phyloP scores from a whole-genome alignment of 1,284 basidiomycete species.

The Ceratobasidium sp. region DNA sequence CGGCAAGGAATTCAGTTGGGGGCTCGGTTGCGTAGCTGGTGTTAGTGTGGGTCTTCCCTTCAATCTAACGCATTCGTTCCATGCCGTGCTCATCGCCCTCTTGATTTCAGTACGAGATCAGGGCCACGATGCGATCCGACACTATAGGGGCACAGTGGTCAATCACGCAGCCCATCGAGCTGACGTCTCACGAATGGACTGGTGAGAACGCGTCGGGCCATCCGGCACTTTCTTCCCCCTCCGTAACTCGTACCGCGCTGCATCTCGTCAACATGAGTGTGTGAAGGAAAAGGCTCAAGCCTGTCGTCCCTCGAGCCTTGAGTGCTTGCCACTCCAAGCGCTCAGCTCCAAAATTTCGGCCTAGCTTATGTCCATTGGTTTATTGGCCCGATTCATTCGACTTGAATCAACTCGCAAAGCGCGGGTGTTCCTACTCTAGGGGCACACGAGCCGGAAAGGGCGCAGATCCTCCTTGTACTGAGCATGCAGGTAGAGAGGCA shows the following conservation, averaged over 20 bases:
- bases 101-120: slow-evolving; percentile 19
- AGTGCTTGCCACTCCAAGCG: too few relatives aligned
- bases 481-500: too few relatives aligned
- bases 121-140: slow-evolving; percentile 1
- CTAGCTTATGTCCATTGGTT: too few relatives aligned
- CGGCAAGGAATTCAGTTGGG: slow-evolving; percentile 29
- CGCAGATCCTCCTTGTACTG: too few relatives aligned
- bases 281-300: slow-evolving; percentile 7
- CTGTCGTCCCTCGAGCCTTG: too few relatives aligned
- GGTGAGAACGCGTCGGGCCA: slow-evolving; percentile 12
- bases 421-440: too few relatives aligned
- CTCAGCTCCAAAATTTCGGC: too few relatives aligned
- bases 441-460: too few relatives aligned
- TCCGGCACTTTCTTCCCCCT: slow-evolving; percentile 7
- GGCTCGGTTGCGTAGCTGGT: neutral
- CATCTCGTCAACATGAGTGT: slow-evolving; percentile 17
- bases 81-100: neutral
- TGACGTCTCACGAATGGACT: slow-evolving; percentile 30
- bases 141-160: neutral
- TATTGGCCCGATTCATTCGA: too few relatives aligned
- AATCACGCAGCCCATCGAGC: neutral
- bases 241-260: neutral
- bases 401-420: too few relatives aligned
- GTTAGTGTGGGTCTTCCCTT: slow-evolving; percentile 11
- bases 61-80: neutral